Conservation (phyloP, 306 rosid genomes). For the Rosa persica region DNA sequence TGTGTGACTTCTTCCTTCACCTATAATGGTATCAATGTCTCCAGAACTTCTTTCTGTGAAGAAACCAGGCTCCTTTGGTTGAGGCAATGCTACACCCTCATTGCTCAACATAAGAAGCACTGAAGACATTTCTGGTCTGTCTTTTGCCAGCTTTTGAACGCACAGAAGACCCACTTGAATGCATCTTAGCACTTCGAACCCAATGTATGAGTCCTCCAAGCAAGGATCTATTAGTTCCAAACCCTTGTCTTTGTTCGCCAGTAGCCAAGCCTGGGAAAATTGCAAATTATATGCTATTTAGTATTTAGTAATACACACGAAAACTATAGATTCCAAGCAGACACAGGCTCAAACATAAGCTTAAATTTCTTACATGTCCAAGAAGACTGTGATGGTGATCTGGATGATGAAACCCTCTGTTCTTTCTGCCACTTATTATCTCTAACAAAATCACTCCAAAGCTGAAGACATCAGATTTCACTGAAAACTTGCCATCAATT, state of each 20-base stretch:
- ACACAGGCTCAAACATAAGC: neutral
- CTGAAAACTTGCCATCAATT: no score
- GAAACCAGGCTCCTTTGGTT: slow-evolving; percentile 27
- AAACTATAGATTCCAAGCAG: neutral
- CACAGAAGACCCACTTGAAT: slow-evolving; percentile 23
- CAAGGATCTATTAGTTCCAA: slow-evolving; percentile 7
- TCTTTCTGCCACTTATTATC: no score
- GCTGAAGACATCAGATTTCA: no score
- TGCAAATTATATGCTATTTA: no score
- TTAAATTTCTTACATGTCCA: slow-evolving; percentile 24
- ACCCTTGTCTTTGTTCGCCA: slow-evolving; percentile 9
- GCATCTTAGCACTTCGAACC: slow-evolving; percentile 7
- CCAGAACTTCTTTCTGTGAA: slow-evolving; percentile 14
- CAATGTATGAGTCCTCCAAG: neutral
- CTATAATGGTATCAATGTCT: neutral
- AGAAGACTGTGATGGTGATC: slow-evolving; percentile 24
- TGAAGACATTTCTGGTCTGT: slow-evolving; percentile 24
- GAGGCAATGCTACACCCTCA: slow-evolving; percentile 1
- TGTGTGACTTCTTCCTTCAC: neutral
- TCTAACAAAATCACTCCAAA: no score
- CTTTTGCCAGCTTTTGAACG: slow-evolving; percentile 8
- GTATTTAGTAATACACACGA: neutral
- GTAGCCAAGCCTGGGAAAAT: slow-evolving; percentile 8
- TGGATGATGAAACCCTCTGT: slow-evolving; percentile 10
- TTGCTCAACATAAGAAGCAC: slow-evolving; percentile 18